Evolutionary conservation across 306 rosid species (phyloP).

Genomic region (Vigna mungo): DNA sequence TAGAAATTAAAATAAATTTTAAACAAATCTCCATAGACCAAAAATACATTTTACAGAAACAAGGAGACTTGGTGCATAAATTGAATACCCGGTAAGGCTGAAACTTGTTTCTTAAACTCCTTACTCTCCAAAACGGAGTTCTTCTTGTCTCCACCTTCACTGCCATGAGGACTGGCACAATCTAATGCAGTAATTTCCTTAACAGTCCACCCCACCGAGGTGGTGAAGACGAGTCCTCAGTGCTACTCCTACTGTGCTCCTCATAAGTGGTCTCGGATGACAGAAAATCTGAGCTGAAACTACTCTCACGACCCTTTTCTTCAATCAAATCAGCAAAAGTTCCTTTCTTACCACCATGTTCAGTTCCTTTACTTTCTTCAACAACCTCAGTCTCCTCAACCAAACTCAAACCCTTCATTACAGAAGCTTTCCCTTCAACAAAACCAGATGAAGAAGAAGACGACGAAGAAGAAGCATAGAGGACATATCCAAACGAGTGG

Average conservation of each 20-base stretch:
- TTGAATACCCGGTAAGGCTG: slow-evolving; percentile 67
- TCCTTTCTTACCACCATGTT: slow-evolving; percentile 51
- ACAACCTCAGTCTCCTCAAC: slow-evolving; percentile 48
- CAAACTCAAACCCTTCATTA: slow-evolving; percentile 63
- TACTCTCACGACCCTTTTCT: slow-evolving; percentile 76
- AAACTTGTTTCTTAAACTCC: slow-evolving; percentile 55
- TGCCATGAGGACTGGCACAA: slow-evolving; percentile 45
- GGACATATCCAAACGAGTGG: slow-evolving; percentile 25
- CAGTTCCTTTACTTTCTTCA: slow-evolving; percentile 40
- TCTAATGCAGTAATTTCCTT: slow-evolving; percentile 52
- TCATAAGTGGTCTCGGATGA: slow-evolving; percentile 80
- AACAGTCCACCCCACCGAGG: slow-evolving; percentile 73
- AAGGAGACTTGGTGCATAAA: not conserved
- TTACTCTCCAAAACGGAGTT: slow-evolving; percentile 52
- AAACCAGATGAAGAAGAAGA: slow-evolving; percentile 48
- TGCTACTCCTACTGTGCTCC: slow-evolving; percentile 79
- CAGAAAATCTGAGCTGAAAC: slow-evolving; percentile 75
- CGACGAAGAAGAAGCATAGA: slow-evolving; percentile 58
- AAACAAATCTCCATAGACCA: not conserved
- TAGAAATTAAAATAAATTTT: not conserved
- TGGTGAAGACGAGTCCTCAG: slow-evolving; percentile 75
- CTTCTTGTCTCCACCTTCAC: slow-evolving; percentile 49
- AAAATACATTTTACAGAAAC: not conserved
- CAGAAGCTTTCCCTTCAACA: slow-evolving; percentile 44
- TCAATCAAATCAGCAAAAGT: slow-evolving; percentile 57